A percentile compares a stretch with the other conserved stretches of the same genome.
Evolutionary conservation across 768 basidiomycete species (phyloP).

Genomic region (Tricholoma saponaceum): DNA sequence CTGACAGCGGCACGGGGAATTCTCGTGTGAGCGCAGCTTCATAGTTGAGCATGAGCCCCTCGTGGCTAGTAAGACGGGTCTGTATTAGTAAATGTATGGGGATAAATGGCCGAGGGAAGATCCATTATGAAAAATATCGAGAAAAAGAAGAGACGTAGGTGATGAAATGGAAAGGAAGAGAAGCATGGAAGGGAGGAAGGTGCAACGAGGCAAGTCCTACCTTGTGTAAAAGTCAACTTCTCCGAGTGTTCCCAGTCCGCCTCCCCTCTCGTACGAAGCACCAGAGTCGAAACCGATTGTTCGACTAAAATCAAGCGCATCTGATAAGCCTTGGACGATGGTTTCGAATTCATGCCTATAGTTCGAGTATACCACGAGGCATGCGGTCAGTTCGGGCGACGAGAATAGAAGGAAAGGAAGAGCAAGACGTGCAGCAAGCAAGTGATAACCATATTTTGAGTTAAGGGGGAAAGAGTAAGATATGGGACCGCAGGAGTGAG

Average conservation of each 20-base stretch:
- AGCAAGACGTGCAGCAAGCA: conserved; percentile 1
- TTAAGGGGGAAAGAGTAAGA: neutral
- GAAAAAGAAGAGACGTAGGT: neutral
- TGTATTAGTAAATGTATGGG: neutral
- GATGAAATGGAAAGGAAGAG: neutral
- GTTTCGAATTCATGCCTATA: conserved; percentile 75
- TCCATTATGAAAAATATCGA: neutral
- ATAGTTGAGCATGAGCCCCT: conserved; percentile 89
- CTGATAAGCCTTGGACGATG: conserved; percentile 79
- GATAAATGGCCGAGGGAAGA: neutral
- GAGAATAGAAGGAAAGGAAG: neutral
- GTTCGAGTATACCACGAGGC: neutral
- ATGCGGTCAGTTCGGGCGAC: neutral
- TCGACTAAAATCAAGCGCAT: conserved; percentile 89
- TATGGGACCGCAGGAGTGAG: neutral
- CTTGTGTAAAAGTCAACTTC: conserved; percentile 95
- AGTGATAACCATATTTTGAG: neutral
- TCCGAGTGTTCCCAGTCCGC: conserved; percentile 65
- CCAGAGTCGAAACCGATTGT: conserved; percentile 77
- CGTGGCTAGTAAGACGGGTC: conserved; percentile 54
- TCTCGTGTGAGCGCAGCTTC: conserved; percentile 88
- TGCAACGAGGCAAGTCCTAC: conserved; percentile 29
- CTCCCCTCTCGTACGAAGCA: conserved; percentile 65
- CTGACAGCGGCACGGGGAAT: conserved; percentile 31
- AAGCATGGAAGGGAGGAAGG: conserved; percentile 1